phyloP scores from a whole-genome alignment of 2,329 filamentous ascomycete species.

The Diaporthe humulicola region DNA sequence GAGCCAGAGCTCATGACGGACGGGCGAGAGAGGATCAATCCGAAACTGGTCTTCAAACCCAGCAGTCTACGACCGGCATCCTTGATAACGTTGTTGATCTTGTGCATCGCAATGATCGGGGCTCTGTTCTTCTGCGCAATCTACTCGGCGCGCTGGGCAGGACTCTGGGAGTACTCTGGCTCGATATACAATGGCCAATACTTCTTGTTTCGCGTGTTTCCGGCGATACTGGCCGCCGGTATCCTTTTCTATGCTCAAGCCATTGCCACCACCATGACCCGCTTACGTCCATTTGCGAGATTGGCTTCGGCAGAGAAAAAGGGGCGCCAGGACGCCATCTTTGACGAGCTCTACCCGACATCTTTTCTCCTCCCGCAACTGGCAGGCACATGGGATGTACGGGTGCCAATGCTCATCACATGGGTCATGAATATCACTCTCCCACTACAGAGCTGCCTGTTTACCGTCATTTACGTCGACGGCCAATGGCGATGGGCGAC shows the following conservation, averaged over 20 bases:
- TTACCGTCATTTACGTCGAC: slow-evolving; percentile 71
- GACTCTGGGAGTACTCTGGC: slow-evolving; percentile 76
- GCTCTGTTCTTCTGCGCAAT: slow-evolving; percentile 80
- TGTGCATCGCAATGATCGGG: slow-evolving; percentile 78
- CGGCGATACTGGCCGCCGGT: slow-evolving; percentile 79
- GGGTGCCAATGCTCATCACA: slow-evolving; percentile 74
- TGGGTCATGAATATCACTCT: slow-evolving; percentile 87
- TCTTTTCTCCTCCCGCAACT: slow-evolving; percentile 74
- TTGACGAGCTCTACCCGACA: slow-evolving; percentile 76
- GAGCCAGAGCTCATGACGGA: slow-evolving; percentile 48
- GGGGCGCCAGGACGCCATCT: slow-evolving; percentile 74
- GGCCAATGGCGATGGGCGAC: slow-evolving; percentile 83
- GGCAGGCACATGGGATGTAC: slow-evolving; percentile 75
- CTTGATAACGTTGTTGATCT: slow-evolving; percentile 69
- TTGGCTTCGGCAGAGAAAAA: slow-evolving; percentile 76
- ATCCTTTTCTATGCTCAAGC: slow-evolving; percentile 84
- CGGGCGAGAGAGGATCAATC: slow-evolving; percentile 54
- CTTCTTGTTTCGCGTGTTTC: slow-evolving; percentile 88
- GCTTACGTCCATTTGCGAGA: slow-evolving; percentile 82
- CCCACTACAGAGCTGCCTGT: slow-evolving; percentile 83
- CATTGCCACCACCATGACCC: slow-evolving; percentile 79
- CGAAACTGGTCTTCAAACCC: slow-evolving; percentile 75
- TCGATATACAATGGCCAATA: slow-evolving; percentile 80
- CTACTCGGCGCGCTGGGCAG: slow-evolving; percentile 73
- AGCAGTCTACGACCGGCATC: slow-evolving; percentile 76